Percentiles rank a stretch among this genome's conserved stretches.
Conservation (phyloP, 2,329 filamentous ascomycete species). For the Stemphylium beticola region DNA sequence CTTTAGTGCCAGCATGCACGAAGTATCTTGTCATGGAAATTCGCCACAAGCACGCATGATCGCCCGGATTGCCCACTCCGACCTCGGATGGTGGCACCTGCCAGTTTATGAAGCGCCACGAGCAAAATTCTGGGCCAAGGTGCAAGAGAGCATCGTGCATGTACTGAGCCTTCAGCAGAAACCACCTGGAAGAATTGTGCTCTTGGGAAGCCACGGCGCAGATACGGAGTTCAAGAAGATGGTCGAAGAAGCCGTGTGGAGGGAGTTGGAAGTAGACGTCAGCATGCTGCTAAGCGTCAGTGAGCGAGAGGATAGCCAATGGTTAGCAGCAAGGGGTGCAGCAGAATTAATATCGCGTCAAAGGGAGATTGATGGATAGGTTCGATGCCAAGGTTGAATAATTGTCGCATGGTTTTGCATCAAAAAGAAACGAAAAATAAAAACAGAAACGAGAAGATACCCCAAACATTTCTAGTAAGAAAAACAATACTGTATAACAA, state of each 20-base stretch:
- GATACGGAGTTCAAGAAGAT: conserved; percentile 30
- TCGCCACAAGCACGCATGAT: conserved; percentile 12
- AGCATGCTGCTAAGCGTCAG: conserved; percentile 20
- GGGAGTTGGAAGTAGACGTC: conserved; percentile 28
- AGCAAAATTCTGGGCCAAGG: conserved; percentile 30
- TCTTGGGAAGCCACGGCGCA: conserved; percentile 30
- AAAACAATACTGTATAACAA: not conserved
- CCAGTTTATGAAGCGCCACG: conserved; percentile 27
- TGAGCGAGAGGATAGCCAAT: conserved; percentile 10
- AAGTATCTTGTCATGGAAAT: conserved; percentile 9
- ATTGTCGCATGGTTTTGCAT: not conserved
- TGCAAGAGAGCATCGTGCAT: conserved; percentile 28
- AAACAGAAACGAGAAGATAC: not conserved
- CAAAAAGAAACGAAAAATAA: not conserved
- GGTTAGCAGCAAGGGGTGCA: conserved; percentile 32
- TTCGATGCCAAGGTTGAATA: not conserved
- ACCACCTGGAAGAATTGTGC: conserved; percentile 29
- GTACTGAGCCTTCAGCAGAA: conserved; percentile 13
- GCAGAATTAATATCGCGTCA: conserved; percentile 28
- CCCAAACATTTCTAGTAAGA: not conserved
- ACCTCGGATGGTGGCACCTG: conserved; percentile 36
- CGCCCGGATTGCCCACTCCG: conserved; percentile 12
- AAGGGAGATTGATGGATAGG: not conserved
- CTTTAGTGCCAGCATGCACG: conserved; percentile 30
- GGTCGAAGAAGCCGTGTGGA: conserved; percentile 29